A percentile compares a stretch with the other conserved stretches of the same genome.
Evolutionary conservation across 495 filamentous ascomycete genomes (phyloP).

Genomic region (Penicillium longicatenatum): DNA sequence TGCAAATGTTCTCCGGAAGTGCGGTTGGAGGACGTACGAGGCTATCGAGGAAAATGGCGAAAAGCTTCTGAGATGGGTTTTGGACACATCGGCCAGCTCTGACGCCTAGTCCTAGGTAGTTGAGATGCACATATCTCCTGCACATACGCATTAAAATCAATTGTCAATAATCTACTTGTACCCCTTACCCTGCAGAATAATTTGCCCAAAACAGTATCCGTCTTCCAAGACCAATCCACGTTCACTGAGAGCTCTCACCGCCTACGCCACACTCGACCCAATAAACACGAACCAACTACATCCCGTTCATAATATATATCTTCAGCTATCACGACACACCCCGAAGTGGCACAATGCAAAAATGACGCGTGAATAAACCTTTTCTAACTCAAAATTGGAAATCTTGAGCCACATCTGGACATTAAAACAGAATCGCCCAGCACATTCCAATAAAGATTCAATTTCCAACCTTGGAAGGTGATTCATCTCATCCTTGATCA

Average conservation of each 20-base stretch:
- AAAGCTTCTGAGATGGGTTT: conserved; percentile 1
- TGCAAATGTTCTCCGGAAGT: conserved; percentile 1
- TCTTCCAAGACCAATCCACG: too few relatives aligned
- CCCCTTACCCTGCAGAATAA: too few relatives aligned
- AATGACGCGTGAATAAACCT: neutral
- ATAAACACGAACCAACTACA: neutral
- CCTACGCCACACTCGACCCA: conserved; percentile 12
- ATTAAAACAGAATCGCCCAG: neutral
- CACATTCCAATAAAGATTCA: too few relatives aligned
- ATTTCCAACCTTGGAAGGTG: too few relatives aligned
- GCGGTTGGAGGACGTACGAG: conserved; percentile 5
- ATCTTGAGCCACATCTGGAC: neutral
- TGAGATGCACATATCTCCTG: too few relatives aligned
- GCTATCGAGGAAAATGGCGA: neutral
- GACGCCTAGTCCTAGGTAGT: neutral
- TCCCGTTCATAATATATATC: conserved; percentile 12
- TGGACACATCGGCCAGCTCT: neutral
- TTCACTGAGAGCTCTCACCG: conserved; percentile 6
- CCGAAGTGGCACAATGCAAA: neutral
- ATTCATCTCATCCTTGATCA: neutral
- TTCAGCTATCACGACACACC: conserved; percentile 10
- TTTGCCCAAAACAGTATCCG: too few relatives aligned
- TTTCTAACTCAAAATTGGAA: neutral
- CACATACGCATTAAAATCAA: too few relatives aligned
- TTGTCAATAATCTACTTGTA: too few relatives aligned